A percentile compares a stretch with the other conserved stretches of the same genome.
These are phyloP conservation scores for Xylariaceae sp. DNA, from an alignment of 2,329 filamentous ascomycete species.

Conservation along the genomic window DNA sequence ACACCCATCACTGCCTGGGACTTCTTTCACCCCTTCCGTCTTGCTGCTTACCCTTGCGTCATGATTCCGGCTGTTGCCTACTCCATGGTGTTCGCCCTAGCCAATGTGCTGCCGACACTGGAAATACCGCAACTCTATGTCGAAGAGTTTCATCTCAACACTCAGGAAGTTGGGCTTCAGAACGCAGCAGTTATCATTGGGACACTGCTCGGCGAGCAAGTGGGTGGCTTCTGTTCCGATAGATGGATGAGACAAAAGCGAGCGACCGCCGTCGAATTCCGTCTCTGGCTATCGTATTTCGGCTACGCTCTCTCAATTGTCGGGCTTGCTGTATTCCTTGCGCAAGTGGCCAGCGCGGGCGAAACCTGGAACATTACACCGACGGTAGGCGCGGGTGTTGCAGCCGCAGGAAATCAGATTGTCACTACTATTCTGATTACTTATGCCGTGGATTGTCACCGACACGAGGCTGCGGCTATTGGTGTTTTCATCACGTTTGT, in stretches of 20 bases:
- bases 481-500: conserved; percentile 10
- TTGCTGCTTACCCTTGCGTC: conserved; percentile 6
- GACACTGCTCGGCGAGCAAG: conserved; percentile 10
- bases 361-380: conserved; percentile 8
- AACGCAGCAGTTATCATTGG: conserved; percentile 7
- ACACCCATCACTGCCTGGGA: conserved; percentile 7
- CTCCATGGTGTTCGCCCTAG: conserved; percentile 10
- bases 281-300: conserved; percentile 10
- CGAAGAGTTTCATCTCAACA: conserved; percentile 8
- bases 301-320: conserved; percentile 8
- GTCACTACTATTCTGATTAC: conserved; percentile 13
- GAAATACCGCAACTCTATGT: conserved; percentile 12
- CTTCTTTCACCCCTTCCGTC: conserved; percentile 7
- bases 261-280: conserved; percentile 7
- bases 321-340: conserved; percentile 10
- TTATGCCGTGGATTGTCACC: conserved; percentile 12
- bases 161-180: conserved; percentile 12
- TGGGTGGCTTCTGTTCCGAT: conserved; percentile 10
- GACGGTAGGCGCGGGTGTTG: conserved; percentile 8
- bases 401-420: conserved; percentile 12
- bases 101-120: conserved; percentile 4
- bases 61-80: conserved; percentile 7
- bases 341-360: conserved; percentile 3
- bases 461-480: conserved; percentile 7
- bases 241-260: conserved; percentile 11